A percentile compares a stretch with the other conserved stretches of the same genome.
These are phyloP conservation scores for Magnaporthiopsis incrustans DNA, from an alignment of 2,329 filamentous ascomycete species.

Conservation along the genomic window DNA sequence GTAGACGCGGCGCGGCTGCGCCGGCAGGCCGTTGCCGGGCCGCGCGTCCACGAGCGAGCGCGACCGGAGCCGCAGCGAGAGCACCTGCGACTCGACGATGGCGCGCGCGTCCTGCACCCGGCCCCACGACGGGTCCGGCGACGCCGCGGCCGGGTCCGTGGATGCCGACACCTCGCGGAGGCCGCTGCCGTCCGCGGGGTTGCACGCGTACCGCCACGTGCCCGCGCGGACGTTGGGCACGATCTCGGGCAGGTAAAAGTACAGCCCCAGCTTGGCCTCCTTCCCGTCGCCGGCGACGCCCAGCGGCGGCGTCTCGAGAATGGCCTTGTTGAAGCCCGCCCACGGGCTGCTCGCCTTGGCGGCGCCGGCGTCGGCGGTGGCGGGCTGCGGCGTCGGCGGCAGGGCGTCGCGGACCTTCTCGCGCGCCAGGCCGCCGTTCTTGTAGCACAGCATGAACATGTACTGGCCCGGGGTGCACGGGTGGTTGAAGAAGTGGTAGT, in stretches of 20 bases:
- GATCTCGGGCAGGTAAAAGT: slow-evolving; percentile 91
- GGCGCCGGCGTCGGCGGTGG: background rate
- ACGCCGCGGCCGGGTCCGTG: background rate
- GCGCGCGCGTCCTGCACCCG: slow-evolving; percentile 66
- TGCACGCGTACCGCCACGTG: slow-evolving; percentile 72
- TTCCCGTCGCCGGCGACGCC: slow-evolving; percentile 41
- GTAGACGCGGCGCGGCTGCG: slow-evolving; percentile 84
- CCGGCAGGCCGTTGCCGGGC: slow-evolving; percentile 45
- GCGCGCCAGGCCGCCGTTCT: slow-evolving; percentile 89
- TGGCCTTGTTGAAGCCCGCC: slow-evolving; percentile 70
- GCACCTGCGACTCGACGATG: slow-evolving; percentile 91
- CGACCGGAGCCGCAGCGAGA: slow-evolving; percentile 82
- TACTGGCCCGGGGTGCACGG: slow-evolving; percentile 83
- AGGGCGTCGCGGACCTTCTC: slow-evolving; percentile 82
- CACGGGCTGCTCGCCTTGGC: slow-evolving; percentile 53
- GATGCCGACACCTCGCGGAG: slow-evolving; percentile 26
- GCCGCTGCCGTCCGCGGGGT: slow-evolving; percentile 43
- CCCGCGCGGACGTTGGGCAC: slow-evolving; percentile 84
- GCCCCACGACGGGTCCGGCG: slow-evolving; percentile 30
- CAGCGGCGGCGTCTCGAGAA: slow-evolving; percentile 61
- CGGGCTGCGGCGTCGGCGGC: slow-evolving; percentile 31
- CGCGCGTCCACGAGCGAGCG: slow-evolving; percentile 61
- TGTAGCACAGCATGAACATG: slow-evolving; percentile 99
- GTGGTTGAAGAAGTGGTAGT: slow-evolving; percentile 98
- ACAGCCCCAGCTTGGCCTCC: slow-evolving; percentile 80